Percentiles rank a stretch among this genome's conserved stretches.
phyloP scores from a whole-genome alignment of 352 stramenopile species.

The Phytophthora cajani region DNA sequence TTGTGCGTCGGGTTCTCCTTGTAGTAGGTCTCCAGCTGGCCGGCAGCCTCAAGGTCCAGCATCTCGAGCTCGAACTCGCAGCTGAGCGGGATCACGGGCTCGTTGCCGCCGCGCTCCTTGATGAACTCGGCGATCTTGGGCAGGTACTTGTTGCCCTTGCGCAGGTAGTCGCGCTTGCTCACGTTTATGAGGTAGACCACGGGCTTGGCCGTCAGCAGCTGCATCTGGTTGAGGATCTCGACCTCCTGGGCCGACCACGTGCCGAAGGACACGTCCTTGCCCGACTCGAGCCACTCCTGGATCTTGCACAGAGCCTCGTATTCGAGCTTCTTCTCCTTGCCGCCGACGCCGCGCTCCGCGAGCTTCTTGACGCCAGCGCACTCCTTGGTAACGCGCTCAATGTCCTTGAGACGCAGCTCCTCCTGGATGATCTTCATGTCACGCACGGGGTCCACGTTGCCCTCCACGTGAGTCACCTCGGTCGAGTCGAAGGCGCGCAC shows the following conservation, averaged over 20 bases:
- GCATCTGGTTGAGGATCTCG: constrained; percentile 92
- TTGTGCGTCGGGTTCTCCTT: constrained; percentile 90
- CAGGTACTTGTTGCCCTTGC: constrained; percentile 98
- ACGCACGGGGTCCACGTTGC: constrained; percentile 98
- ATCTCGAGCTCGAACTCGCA: constrained; percentile 98
- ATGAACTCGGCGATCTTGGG: constrained; percentile 98
- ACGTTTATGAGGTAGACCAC: constrained; percentile 99
- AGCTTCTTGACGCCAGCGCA: constrained; percentile 86
- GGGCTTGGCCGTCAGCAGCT: constrained; percentile 94
- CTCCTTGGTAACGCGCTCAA: constrained; percentile 88
- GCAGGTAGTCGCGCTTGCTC: constrained; percentile 98
- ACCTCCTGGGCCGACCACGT: constrained; percentile 90
- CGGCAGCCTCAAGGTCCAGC: constrained; percentile 75
- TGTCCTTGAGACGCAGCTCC: constrained; percentile 98
- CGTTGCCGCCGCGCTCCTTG: constrained; percentile 95
- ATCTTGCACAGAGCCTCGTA: constrained; percentile 89
- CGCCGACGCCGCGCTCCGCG: constrained; percentile 86
- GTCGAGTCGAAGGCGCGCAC: constrained; percentile 97
- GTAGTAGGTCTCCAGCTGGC: constrained; percentile 67
- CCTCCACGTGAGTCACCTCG: constrained; percentile 99
- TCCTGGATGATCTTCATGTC: constrained; percentile 99
- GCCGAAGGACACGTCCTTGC: constrained; percentile 93
- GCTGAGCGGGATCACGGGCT: constrained; percentile 97
- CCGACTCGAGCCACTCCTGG: constrained; percentile 80
- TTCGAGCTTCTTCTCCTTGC: constrained; percentile 97